Base-by-base conservation (phyloP, 306 rosid species). In the Glycine tomentella region DNA sequence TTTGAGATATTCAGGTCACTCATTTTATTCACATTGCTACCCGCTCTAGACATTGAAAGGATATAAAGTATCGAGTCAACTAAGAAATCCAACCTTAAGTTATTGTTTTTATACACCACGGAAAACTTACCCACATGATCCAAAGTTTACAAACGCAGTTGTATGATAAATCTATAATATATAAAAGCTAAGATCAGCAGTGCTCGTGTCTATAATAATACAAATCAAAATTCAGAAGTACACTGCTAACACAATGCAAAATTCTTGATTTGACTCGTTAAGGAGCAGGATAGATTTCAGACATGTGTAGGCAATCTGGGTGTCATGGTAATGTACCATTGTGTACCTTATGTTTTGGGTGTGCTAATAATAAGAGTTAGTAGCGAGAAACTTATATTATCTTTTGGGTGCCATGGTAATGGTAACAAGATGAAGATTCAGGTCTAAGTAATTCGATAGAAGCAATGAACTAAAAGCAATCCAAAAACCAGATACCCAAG, bases 391-490 rank as follows among this genome's bases (percentile, higher is more conserved):
- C 55, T n/a, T 36, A 15, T 5, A 46, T 57, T 4, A 34, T 56
- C 36, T 5, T 45, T 78, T 68, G 68, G 71, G 6, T 48, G 63
- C 25, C 7, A n/a, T 57, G 40, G 20, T 79, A 49, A 57, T 79
- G 13, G 70, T 44, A 67, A 65, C 13, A 42, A 40, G 53, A 67
- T 16, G 55, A 74, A 59, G 12, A 31, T 59, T 61, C 50, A 12
- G 20, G 45, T 16, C n/a, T 2, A 31, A 10, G 73, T 66, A 59
- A 9, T 31, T 83, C 49, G 74, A 44, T 67, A 76, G 75, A 86
- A 81, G 79, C 80, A 11, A 68, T 57, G 5, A 66, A 71, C 72
- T 16, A 81, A 63, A 38, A 91, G 46, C 67, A 82, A 77, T 61
- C 77, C 88, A 9, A 80, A 45, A 16, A 66, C 59, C 17, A 84